Base-by-base conservation (phyloP, 2,329 filamentous ascomycete genomes). In the Pseudogymnoascus sp. region DNA sequence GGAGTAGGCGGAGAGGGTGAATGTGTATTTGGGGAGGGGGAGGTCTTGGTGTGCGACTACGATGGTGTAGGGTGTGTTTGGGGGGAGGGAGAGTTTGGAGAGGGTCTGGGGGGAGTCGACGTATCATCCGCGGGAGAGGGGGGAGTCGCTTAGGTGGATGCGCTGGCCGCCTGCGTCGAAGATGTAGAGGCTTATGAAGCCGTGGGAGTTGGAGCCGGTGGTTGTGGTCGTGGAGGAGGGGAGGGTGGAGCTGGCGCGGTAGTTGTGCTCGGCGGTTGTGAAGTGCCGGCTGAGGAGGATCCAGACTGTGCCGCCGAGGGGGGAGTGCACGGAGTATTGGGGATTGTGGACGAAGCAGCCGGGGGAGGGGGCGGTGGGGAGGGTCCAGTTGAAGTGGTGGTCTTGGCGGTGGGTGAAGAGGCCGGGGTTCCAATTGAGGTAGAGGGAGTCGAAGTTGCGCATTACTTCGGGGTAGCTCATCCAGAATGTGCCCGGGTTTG, bases 101-200 rank as follows among this genome's bases (percentile, higher is more conserved):
- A 99, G 84, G 0, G 90, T 96, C 74, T 97, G 96, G 1, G 92
- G 92, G 2, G 93, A 96, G 75, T 97, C 93, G 36, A 97, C 91
- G 66, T 91, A 96, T n/a, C 91, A 90, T 0, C 89, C 89, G 37
- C 89, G 86, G 69, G 90, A 86, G 0, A 90, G 74, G 23, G 87
- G 84, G 5, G 85, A 85, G 63, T 93, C 90, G 62, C 85, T 86
- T 12, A 95, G 79, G 67, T 91, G 87, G 0, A 97, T 86, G 59
- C 87, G 83, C 37, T 85, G 80, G 2, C 93, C 93, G 40, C 81
- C 73, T 31, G 85, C 84, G 16, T 88, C 82, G 73, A 93, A 97
- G 0, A 95, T 81, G 64, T 91, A 91, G 25, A 99, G 82, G 69
- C 90, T 91, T 76, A 96, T 96, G 75, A 92, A 97, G 0, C 93